Percentiles rank a stretch among this genome's conserved stretches.
Evolutionary conservation across 2,329 filamentous ascomycete genomes (phyloP).

Genomic region (Nemania abortiva): DNA sequence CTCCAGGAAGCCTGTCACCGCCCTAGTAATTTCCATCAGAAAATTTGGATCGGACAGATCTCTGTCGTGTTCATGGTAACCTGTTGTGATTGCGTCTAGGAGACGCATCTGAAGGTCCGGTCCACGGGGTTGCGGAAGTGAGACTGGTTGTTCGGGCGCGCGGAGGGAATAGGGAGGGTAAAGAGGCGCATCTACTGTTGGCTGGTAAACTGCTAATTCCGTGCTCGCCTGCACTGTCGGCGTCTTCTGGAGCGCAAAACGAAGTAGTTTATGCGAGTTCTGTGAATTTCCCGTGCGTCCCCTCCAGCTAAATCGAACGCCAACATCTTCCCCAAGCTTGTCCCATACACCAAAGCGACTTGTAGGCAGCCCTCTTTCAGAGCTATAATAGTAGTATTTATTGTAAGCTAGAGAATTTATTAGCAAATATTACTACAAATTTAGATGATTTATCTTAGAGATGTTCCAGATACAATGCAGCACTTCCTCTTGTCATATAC

Average conservation of each 20-base stretch:
- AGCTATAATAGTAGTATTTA: constrained; percentile 55
- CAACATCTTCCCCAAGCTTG: constrained; percentile 51
- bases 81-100: constrained; percentile 57
- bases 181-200: constrained; percentile 21
- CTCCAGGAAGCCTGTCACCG: constrained; percentile 36
- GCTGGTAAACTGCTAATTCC: constrained; percentile 27
- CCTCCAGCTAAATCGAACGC: constrained; percentile 56
- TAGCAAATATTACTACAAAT: constrained; percentile 2
- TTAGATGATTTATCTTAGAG: not conserved
- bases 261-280: constrained; percentile 61
- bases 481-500: not conserved
- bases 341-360: constrained; percentile 46
- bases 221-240: constrained; percentile 47
- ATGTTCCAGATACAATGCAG: not conserved
- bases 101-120: constrained; percentile 55
- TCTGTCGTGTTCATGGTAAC: constrained; percentile 57
- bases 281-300: constrained; percentile 60
- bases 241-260: constrained; percentile 53
- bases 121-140: constrained; percentile 39
- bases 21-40: constrained; percentile 31
- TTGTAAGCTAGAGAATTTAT: constrained; percentile 46
- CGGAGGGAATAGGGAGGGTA: constrained; percentile 34
- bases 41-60: constrained; percentile 55
- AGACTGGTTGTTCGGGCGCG: constrained; percentile 32
- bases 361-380: constrained; percentile 44